A percentile compares a stretch with the other conserved stretches of the same genome.
Evolutionary conservation across 495 filamentous ascomycete species (phyloP).

Genomic region (Aspergillus saccharolyticus): DNA sequence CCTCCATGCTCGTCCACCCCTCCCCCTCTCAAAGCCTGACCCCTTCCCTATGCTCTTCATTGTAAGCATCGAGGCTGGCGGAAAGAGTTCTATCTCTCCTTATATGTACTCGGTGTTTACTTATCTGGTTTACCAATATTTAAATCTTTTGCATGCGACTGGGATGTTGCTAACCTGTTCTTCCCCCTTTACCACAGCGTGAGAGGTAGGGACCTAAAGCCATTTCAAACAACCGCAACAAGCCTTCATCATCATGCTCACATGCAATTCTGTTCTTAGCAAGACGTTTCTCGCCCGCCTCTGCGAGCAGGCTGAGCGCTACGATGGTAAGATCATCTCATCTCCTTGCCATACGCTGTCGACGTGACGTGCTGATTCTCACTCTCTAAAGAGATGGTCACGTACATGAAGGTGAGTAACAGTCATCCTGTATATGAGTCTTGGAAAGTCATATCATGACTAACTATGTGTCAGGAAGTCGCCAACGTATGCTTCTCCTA

Average conservation of each 20-base stretch:
- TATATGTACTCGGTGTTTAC: neutral
- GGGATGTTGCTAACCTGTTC: slow-evolving; percentile 15
- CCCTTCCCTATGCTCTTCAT: slow-evolving; percentile 26
- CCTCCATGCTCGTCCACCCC: neutral
- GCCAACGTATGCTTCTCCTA: slow-evolving; percentile 67
- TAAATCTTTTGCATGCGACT: slow-evolving; percentile 10
- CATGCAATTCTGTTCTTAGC: slow-evolving; percentile 52
- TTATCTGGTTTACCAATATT: slow-evolving; percentile 19
- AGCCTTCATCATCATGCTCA: slow-evolving; percentile 28
- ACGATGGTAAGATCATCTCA: slow-evolving; percentile 70
- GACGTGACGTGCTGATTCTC: slow-evolving; percentile 22
- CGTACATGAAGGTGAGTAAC: slow-evolving; percentile 90
- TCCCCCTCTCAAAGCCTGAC: slow-evolving; percentile 20
- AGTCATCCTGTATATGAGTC: slow-evolving; percentile 10
- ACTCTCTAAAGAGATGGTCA: slow-evolving; percentile 80
- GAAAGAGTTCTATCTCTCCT: neutral
- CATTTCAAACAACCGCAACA: slow-evolving; percentile 19
- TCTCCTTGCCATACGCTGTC: neutral
- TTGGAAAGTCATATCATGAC: slow-evolving; percentile 18
- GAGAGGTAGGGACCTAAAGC: slow-evolving; percentile 63
- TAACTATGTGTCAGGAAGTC: slow-evolving; percentile 67
- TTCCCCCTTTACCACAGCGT: slow-evolving; percentile 51
- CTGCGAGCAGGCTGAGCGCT: slow-evolving; percentile 99
- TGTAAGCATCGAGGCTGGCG: slow-evolving; percentile 2
- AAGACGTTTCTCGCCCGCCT: slow-evolving; percentile 99